Conservation (phyloP, 495 filamentous ascomycete species). For the Penicillium pancosmium region DNA sequence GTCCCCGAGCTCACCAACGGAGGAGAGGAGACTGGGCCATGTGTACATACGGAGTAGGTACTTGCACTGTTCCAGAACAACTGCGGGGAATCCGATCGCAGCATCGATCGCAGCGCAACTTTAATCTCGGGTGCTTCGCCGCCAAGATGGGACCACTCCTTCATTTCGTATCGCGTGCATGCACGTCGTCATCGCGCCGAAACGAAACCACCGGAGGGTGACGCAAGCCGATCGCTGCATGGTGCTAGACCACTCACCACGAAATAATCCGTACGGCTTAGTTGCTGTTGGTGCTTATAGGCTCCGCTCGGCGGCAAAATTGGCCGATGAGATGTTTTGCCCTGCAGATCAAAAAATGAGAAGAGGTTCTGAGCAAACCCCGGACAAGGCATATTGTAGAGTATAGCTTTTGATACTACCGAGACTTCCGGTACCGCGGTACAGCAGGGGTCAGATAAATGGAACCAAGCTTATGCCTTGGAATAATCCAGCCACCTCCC, state of each 20-base stretch:
- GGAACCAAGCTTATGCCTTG: background rate
- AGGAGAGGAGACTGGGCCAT: background rate
- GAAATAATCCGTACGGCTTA: background rate
- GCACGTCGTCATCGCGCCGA: conserved; percentile 22
- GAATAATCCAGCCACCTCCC: background rate
- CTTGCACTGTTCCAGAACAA: conserved; percentile 6
- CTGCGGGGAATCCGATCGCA: conserved; percentile 27
- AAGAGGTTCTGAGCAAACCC: too few relatives aligned
- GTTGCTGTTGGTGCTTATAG: background rate
- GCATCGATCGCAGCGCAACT: conserved; percentile 22
- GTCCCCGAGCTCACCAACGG: background rate
- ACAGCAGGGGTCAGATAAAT: background rate
- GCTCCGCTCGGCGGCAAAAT: conserved; percentile 8
- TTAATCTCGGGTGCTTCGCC: conserved; percentile 22
- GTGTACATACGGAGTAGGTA: too few relatives aligned
- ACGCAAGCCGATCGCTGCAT: conserved; percentile 29
- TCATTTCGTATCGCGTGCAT: conserved; percentile 17
- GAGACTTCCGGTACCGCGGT: too few relatives aligned
- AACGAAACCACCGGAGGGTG: conserved; percentile 12
- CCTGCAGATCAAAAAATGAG: conserved; percentile 12
- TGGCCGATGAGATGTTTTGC: conserved; percentile 10
- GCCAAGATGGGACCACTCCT: conserved; percentile 12
- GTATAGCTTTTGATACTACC: too few relatives aligned
- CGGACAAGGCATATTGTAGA: too few relatives aligned
- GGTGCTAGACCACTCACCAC: conserved; percentile 16